Evolutionary conservation across 139 green algal genomes (phyloP), one percentile per base, ranked within the genome.

Genomic region (Chlorella sp.): DNA sequence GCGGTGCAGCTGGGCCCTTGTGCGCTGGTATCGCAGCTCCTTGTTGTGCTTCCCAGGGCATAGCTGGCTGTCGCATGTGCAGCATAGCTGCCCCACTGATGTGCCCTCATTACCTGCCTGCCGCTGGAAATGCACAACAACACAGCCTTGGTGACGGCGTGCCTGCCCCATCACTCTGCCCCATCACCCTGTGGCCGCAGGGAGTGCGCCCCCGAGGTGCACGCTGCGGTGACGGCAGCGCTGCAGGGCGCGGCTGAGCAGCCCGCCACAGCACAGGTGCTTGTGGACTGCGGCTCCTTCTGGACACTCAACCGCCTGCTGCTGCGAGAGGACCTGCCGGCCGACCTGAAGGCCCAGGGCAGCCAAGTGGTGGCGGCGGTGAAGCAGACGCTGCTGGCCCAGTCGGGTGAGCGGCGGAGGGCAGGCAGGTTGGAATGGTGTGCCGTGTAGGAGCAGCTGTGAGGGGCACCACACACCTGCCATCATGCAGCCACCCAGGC

Each of bases 291-390:
- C 13, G 70, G 26, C 18, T n/a, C 39, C 39, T 78, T 60, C 26
- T 78, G 70, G 70, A 36, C 32, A 41, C 70, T 78, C 39, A 44
- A 26, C 18, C 70, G 70, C 70, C 39, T 78, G 70, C 70, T 78
- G 70, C 21, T 32, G 39, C 70, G 70, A 1, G 12, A 47, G 1
- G 70, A 78, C 5, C 41, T 60, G 39, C 70, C 70, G 9, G 9
- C 70, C 13, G 0, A 15, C 25, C 39, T 62, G 13, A 47, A 44
- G 25, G 39, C 26, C 0, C 12, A 16, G 25, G 70, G 70, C 25
- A 28, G 39, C 17, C 11, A 60, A 20, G 36, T 78, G 70, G 39
- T 78, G 70, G 39, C 56, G 1, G 39, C 13, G 0, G 41, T 36
- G 70, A 47, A 78, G 39, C 25, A 16, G 26, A n/a, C 39, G 70